Base-by-base conservation (phyloP, 1,139 yeast species). In the Candida pseudoviswanathii region DNA sequence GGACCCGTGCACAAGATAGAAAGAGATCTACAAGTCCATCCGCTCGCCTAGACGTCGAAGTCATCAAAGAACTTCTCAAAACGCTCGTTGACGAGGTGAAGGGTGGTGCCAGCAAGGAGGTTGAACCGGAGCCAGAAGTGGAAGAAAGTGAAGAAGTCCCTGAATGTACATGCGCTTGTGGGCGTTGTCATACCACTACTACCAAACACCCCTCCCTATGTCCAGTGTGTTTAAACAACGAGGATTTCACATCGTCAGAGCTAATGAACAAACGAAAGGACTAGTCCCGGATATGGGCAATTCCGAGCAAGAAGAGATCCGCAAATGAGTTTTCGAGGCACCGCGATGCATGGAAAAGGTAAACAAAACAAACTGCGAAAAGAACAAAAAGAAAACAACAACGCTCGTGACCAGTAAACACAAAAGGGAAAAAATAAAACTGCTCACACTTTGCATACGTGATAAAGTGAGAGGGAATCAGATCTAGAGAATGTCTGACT, bases 161-260 rank as follows among this genome's bases (percentile, higher is more conserved):
- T 8, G 21, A 41, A 3, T 5, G 22, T 9, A 10, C 10, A 7
- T 30, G 36, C 24, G 9, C 27, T 7, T 21, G 44, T 5, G 6
- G 16, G 4, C 8, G 30, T 5, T 6, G 7, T 5, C 26, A 4
- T n/a, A n/a, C n/a, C n/a, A n/a, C n/a, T n/a, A n/a, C n/a, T n/a
- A n/a, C 31, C 7, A 29, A 10, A 2, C 8, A 34, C 11, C 26
- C 34, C 16, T 24, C n/a, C 24, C 11, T 33, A 10, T 46, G 48
- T 27, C 45, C 27, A 4, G 27, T 10, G 5, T 41, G 48, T 16
- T 33, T 46, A 27, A 29, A 41, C 9, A 31, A 16, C 3, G 45
- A 41, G 7, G 44, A 46, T 11, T 41, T 41, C 11, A 46, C 48
- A 9, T 6, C 24, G 9, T 11, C 22, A 10, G 8, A 5, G 21